Base-by-base conservation (phyloP, 108 stramenopile genomes). In the Nannochloropsis granulata region DNA sequence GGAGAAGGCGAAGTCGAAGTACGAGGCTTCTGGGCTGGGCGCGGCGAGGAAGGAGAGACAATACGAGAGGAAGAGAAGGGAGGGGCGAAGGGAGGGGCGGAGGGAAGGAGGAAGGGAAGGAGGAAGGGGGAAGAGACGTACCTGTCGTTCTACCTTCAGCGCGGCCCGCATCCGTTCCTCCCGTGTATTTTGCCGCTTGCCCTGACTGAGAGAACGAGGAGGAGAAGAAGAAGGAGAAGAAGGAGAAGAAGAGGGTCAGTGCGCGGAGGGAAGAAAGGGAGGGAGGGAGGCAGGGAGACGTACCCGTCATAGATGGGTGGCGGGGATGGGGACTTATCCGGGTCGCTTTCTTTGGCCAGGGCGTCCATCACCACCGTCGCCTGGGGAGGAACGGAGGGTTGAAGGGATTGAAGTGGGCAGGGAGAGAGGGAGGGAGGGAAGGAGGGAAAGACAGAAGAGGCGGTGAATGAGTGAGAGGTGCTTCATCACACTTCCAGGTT, bases 151-250 rank as follows among this genome's bases (percentile, higher is more conserved):
- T 23, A 93, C 86, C 43, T 92, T 92, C 82, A 95, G 96, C 21
- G 90, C 86, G 80, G 95, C 95, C 43, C 93, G 81, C 97, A 97
- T 97, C n/a, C 98, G 92, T 23, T 92, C 92, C 80, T 96, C 96
- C 42, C 97, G 93, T 14, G 96, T 98, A 86, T 99, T 99, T 43
- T 92, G 95, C 0, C 97, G 91, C 45, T 94, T 95, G 12, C 99
- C 99, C 21, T 71, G 56, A 71, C 56, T 71, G 16, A 71, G n/a
- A 10, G 56, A 10, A 10, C 5, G 0, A 71, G 16, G 7, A 71
- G 10, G 56, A n/a, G 56, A 10, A 10, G n/a, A 0, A 71, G 16
- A 16, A 71, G 10, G 56, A n/a, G 0, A n/a, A 10, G 21, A 5
- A 71, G n/a, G 56, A 71, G 16, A 0, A 71, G 11, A 11, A 71